phyloP scores from a whole-genome alignment of 306 rosid genomes.

The Lagenaria siceraria region DNA sequence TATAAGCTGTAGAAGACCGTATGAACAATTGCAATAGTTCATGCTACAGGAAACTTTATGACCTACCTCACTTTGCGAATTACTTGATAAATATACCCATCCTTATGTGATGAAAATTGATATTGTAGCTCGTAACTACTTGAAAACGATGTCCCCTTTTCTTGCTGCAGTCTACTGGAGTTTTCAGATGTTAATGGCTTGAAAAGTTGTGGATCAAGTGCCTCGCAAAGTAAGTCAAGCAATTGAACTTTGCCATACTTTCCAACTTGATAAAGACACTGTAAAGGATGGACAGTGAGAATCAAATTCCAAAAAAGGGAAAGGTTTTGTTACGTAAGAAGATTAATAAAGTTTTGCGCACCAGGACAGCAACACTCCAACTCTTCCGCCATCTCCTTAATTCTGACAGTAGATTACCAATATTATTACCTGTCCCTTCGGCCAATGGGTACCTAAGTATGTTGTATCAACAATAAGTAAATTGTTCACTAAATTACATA shows the following conservation, averaged over 20 bases:
- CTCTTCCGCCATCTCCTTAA: constrained; percentile 37
- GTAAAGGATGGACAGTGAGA: constrained; percentile 13
- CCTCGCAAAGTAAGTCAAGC: constrained; percentile 76
- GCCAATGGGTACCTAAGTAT: constrained; percentile 40
- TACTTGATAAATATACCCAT: constrained; percentile 40
- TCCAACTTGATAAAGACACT: constrained; percentile 90
- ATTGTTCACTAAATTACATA: neutral
- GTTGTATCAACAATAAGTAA: constrained; percentile 5
- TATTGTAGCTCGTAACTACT: constrained; percentile 28
- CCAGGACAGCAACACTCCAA: constrained; percentile 65
- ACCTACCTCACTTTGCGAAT: constrained; percentile 57
- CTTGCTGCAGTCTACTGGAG: constrained; percentile 24
- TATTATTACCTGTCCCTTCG: constrained; percentile 28
- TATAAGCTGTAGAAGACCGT: no score
- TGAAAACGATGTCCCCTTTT: constrained; percentile 23
- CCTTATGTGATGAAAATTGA: constrained; percentile 26
- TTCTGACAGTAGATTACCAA: constrained; percentile 45
- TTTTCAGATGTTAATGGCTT: constrained; percentile 22
- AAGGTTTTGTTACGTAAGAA: neutral
- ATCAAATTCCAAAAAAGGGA: constrained; percentile 2
- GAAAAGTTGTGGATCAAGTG: constrained; percentile 51
- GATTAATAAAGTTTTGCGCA: constrained; percentile 18
- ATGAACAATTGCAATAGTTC: neutral
- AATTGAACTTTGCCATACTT: constrained; percentile 41
- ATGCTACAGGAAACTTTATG: neutral